Evolutionary conservation across 2,329 filamentous ascomycete species (phyloP).

Genomic region (Fusarium kyushuense): DNA sequence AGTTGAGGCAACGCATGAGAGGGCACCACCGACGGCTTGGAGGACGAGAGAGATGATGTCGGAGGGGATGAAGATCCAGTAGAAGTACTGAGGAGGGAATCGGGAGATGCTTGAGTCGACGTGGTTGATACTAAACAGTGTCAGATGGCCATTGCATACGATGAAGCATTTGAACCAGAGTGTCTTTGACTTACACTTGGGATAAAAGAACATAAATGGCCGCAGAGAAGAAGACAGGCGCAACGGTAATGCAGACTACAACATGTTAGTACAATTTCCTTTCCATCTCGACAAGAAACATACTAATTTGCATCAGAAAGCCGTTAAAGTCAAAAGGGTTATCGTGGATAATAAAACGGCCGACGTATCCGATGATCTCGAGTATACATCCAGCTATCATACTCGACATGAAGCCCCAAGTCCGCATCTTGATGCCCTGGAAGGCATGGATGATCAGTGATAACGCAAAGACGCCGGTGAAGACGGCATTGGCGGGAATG

Average conservation of each 20-base stretch:
- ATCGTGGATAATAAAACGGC: constrained; percentile 65
- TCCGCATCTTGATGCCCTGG: constrained; percentile 38
- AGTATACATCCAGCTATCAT: constrained; percentile 67
- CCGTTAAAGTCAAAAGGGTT: constrained; percentile 68
- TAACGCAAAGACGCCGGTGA: constrained; percentile 37
- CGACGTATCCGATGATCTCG: constrained; percentile 72
- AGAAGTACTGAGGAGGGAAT: constrained; percentile 39
- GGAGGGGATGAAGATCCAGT: constrained; percentile 54
- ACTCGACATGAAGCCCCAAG: constrained; percentile 57
- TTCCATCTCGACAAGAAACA: constrained; percentile 6
- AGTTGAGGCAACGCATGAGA: constrained; percentile 56
- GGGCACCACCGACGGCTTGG: constrained; percentile 64
- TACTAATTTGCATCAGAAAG: constrained; percentile 75
- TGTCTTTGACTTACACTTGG: constrained; percentile 42
- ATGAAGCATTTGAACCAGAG: too few species aligned
- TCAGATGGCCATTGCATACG: background rate
- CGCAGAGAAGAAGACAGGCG: constrained; percentile 49
- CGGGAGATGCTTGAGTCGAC: constrained; percentile 44
- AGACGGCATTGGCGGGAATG: constrained; percentile 37
- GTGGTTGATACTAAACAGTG: constrained; percentile 34
- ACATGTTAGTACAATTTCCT: constrained; percentile 6
- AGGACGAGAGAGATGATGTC: constrained; percentile 64
- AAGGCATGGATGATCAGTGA: constrained; percentile 37
- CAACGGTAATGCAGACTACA: constrained; percentile 51
- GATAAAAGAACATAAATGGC: constrained; percentile 49